Base-by-base conservation (phyloP, 2,329 filamentous ascomycete species). In the Bipolaris bicolor region DNA sequence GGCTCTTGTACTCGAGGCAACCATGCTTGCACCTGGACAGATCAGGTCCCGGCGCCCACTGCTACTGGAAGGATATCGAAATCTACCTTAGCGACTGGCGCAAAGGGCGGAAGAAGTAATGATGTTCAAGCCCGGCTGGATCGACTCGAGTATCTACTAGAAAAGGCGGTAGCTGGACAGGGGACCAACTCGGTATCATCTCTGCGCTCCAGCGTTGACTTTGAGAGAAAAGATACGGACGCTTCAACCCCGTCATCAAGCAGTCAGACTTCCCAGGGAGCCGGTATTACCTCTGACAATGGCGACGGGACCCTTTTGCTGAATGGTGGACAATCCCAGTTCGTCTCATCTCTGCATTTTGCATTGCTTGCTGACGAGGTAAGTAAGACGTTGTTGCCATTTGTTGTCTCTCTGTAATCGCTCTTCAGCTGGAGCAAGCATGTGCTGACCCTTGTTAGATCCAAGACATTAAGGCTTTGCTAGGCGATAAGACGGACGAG, bases 341-440 rank as follows among this genome's bases (percentile, higher is more conserved):
- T 77, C 49, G 75, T 77, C 1, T 77, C 75, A 5, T 76, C 75
- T 29, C 58, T 77, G n/a, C 75, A 77, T 49, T 77, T 72, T 57
- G 73, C 75, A 16, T 60, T 77, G n/a, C 61, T 77, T 37, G 74
- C 75, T 36, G 75, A 77, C 16, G 74, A 77, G 67, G 75, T 76
- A 56, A 60, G 69, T 60, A 7, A 13, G 11, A 24, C n/a, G 49
- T 31, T n/a, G 49, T 31, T n/a, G 29, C 33, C 15, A 16, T 6
- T 20, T 20, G 24, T 18, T n/a, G 15, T 45, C 22, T 36, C 20
- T 36, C 18, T n/a, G 3, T 26, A 15, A 31, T 33, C 20, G 24
- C 11, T 4, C 18, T 31, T 18, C 22, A 37, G 20, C 1, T n/a
- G 31, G 18, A 24, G 45, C 45, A 34, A 48, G 18, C 7, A 11